Percentiles rank a stretch among this genome's conserved stretches.
Evolutionary conservation across 108 stramenopile genomes (phyloP).

Genomic region (Mediolabrus comicus): DNA sequence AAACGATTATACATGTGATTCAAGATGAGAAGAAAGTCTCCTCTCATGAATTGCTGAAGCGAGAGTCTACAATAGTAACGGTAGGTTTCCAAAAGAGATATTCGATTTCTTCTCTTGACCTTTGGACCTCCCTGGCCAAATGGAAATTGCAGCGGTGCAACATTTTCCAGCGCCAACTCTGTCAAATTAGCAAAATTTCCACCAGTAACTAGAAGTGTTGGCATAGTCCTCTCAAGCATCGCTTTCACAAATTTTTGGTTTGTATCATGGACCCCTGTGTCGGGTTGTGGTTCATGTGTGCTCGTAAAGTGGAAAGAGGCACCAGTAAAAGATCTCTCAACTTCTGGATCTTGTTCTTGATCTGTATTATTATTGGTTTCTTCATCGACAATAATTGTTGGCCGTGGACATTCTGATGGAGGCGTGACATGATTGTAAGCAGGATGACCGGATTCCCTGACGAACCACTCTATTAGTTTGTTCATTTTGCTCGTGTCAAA

Average conservation of each 20-base stretch:
- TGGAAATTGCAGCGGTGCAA: constrained; percentile 7
- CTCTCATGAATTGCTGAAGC: neutral
- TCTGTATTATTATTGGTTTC: constrained; percentile 11
- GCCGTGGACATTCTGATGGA: constrained; percentile 11
- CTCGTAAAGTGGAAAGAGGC: constrained; percentile 8
- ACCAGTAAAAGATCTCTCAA: neutral
- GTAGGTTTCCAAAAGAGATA: neutral
- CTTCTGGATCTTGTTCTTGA: neutral
- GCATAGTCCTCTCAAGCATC: constrained; percentile 7
- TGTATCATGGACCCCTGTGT: constrained; percentile 1
- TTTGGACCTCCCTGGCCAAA: constrained; percentile 1
- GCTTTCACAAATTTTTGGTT: constrained; percentile 1
- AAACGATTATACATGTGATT: constrained; percentile 6
- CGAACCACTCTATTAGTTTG: constrained; percentile 16
- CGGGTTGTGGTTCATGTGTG: constrained; percentile 3
- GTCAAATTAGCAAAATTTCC: neutral
- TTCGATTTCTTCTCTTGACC: neutral
- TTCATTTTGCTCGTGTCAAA: constrained; percentile 9
- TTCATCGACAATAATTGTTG: neutral
- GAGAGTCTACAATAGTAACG: constrained; percentile 6
- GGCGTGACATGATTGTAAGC: constrained; percentile 1
- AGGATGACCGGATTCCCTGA: constrained; percentile 22
- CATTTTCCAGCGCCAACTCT: constrained; percentile 1
- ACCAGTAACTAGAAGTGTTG: constrained; percentile 9
- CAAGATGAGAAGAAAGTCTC: neutral